Evolutionary conservation across 441 rosid species (phyloP).

Genomic region (Euphorbia corollata): DNA sequence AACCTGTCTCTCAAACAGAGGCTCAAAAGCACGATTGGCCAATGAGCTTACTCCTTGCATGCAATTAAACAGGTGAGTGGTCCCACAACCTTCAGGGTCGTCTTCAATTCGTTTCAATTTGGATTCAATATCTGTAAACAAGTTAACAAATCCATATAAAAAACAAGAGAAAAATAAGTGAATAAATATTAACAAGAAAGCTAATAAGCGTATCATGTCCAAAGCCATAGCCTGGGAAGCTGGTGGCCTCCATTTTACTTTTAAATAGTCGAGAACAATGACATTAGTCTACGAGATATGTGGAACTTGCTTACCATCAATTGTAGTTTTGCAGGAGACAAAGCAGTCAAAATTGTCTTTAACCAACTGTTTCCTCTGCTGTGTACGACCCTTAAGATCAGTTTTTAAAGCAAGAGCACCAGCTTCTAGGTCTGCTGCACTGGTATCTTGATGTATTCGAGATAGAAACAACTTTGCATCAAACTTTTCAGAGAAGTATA

Average conservation of each 20-base stretch:
- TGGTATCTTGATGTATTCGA: slow-evolving; percentile 72
- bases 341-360: slow-evolving; percentile 98
- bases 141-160: slow-evolving; percentile 23
- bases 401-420: slow-evolving; percentile 93
- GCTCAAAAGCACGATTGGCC: slow-evolving; percentile 83
- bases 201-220: slow-evolving; percentile 4
- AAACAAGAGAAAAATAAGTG: slow-evolving; percentile 8
- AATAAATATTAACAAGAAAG: slow-evolving; percentile 4
- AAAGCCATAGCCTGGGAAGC: slow-evolving; percentile 16
- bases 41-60: slow-evolving; percentile 77
- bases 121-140: slow-evolving; percentile 72
- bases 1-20: slow-evolving; percentile 99
- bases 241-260: slow-evolving; percentile 11
- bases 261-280: slow-evolving; percentile 15
- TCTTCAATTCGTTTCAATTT: slow-evolving; percentile 90
- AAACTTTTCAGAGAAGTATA: slow-evolving; percentile 81
- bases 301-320: slow-evolving; percentile 63
- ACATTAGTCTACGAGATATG: slow-evolving; percentile 8
- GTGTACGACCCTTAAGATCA: slow-evolving; percentile 87
- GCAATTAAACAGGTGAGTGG: slow-evolving; percentile 67
- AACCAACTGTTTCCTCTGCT: slow-evolving; percentile 89
- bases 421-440: slow-evolving; percentile 76
- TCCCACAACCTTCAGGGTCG: slow-evolving; percentile 98
- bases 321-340: slow-evolving; percentile 97
- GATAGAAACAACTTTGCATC: slow-evolving; percentile 90